phyloP scores from a whole-genome alignment of 1,139 yeast genomes.

The Kodamaea plutei region DNA sequence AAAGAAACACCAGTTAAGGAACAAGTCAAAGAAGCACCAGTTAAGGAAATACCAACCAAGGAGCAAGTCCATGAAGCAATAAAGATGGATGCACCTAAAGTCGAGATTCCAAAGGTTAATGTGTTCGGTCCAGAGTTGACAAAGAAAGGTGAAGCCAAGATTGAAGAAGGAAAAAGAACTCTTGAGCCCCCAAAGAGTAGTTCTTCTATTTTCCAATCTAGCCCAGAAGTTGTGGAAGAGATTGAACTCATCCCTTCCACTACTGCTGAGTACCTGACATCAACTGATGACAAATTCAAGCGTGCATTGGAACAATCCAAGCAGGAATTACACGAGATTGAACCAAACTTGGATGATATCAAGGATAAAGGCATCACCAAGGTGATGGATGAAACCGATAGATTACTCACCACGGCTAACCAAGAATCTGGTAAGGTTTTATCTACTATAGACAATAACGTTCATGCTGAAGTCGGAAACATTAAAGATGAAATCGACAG shows the following conservation, averaged over 20 bases:
- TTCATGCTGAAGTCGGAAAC: slow-evolving; percentile 20
- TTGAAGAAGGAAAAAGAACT: too few species aligned
- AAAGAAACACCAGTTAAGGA: too few species aligned
- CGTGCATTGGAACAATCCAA: slow-evolving; percentile 14
- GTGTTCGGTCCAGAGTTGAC: too few species aligned
- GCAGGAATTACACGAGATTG: slow-evolving; percentile 15
- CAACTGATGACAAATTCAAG: slow-evolving; percentile 13
- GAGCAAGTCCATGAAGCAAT: too few species aligned
- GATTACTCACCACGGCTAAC: slow-evolving; percentile 22
- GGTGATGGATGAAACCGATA: slow-evolving; percentile 29
- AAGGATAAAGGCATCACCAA: slow-evolving; percentile 17
- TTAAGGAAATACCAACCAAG: too few species aligned
- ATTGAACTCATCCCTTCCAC: slow-evolving; percentile 12
- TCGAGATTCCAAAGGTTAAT: too few species aligned
- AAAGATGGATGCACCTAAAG: too few species aligned
- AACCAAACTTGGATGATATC: slow-evolving; percentile 12
- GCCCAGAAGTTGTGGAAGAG: slow-evolving; percentile 2
- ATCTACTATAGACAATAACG: slow-evolving; percentile 39
- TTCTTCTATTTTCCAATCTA: background rate
- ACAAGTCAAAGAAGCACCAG: too few species aligned
- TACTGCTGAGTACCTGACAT: slow-evolving; percentile 14
- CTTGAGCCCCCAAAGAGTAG: background rate
- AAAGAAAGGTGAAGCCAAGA: too few species aligned
- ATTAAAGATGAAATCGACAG: slow-evolving; percentile 3
- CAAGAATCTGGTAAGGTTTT: slow-evolving; percentile 22